Evolutionary conservation across 2,329 filamentous ascomycete species (phyloP).

Genomic region (Blastomyces parvus): DNA sequence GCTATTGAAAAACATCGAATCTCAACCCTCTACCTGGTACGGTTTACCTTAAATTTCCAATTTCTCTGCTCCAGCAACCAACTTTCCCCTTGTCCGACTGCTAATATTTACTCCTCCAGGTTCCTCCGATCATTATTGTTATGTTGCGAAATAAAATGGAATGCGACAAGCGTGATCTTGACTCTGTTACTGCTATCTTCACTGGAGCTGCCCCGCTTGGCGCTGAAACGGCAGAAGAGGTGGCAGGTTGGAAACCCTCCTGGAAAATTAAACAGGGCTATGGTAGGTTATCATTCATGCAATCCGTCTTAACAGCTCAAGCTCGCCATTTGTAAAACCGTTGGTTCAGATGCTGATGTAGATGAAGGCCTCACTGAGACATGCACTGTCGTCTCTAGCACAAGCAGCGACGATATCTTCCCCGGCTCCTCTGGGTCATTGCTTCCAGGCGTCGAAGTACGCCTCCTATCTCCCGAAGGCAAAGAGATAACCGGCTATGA

Average conservation of each 20-base stretch:
- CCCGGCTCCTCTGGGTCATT: slow-evolving; percentile 64
- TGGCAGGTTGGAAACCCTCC: slow-evolving; percentile 52
- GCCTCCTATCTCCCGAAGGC: slow-evolving; percentile 59
- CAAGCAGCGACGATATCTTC: slow-evolving; percentile 51
- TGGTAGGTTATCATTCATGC: slow-evolving; percentile 35
- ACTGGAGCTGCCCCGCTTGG: slow-evolving; percentile 72
- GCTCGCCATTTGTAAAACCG: not conserved
- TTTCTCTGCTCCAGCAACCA: not conserved
- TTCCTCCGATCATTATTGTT: slow-evolving; percentile 72
- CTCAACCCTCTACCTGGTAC: slow-evolving; percentile 54
- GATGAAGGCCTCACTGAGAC: slow-evolving; percentile 63
- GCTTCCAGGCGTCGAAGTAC: slow-evolving; percentile 54
- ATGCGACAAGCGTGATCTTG: slow-evolving; percentile 60
- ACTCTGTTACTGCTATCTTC: slow-evolving; percentile 55
- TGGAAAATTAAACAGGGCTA: slow-evolving; percentile 65
- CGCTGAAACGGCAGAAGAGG: slow-evolving; percentile 57
- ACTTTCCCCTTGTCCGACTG: not conserved
- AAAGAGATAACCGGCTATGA: slow-evolving; percentile 61
- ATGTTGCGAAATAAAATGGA: slow-evolving; percentile 57
- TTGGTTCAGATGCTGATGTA: slow-evolving; percentile 6
- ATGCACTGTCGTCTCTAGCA: slow-evolving; percentile 57
- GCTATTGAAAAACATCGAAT: slow-evolving; percentile 63
- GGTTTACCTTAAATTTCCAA: slow-evolving; percentile 21
- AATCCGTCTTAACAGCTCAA: not conserved
- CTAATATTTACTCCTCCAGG: slow-evolving; percentile 32